Base-by-base conservation (phyloP, 257 asterid species). In the Solanum chmielewskii region DNA sequence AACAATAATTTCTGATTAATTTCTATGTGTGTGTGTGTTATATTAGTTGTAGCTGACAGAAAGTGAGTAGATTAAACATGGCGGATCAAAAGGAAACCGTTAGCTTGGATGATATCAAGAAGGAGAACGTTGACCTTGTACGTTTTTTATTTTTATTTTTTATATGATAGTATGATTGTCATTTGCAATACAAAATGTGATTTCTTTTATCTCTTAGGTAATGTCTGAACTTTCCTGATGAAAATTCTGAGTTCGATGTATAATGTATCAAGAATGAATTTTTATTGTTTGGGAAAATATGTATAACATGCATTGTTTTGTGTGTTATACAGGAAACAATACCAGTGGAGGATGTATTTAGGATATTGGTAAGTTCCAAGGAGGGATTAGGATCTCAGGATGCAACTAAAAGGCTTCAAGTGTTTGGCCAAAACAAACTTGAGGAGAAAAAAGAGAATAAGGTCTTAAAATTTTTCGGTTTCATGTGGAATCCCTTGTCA, bases 371-470 rank as follows among this genome's bases (percentile, higher is more conserved):
- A n/a, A 93, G 95, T 69, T 85, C 99, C 4, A 93, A 86, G 90
- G 93, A 92, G 83, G 99, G 99, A 80, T 89, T 96, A 82, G 82
- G 94, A 3, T 59, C 21, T n/a, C 62, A 83, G 18, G 98, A 96
- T 84, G 99, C 97, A 5, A 87, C 81, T 4, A 89, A 83, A 15
- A 93, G 99, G 95, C 94, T 95, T 42, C 75, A 84, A 29, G 88
- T 93, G 6, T 96, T 96, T 68, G 99, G 99, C n/a, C 95, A 75
- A 1, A 96, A 96, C 93, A 96, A 96, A 89, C 95, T 96, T 1
- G 98, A 96, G 90, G 99, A 96, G 96, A 96, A 95, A 88, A 89
- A 85, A 93, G 98, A 94, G 90, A 93, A 88, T 29, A 94, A 94
- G 86, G 4, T 93, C 33, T 90, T 94, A 29, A 94, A 92, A 85